These are phyloP conservation scores for Alternaria tenuissima DNA, from an alignment of 2,329 filamentous ascomycete genomes.

Conservation along the genomic window DNA sequence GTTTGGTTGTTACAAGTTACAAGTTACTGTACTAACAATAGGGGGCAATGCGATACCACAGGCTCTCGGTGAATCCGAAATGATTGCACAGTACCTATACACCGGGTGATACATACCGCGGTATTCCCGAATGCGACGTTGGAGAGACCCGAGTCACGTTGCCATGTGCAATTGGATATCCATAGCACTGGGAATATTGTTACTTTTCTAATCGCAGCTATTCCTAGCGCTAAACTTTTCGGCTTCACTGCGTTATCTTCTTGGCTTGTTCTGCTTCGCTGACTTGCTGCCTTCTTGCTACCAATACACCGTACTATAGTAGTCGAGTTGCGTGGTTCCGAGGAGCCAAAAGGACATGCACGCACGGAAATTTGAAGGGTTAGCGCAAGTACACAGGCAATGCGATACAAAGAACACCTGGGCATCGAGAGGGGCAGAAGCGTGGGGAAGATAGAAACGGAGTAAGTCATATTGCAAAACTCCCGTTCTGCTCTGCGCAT, in stretches of 20 bases:
- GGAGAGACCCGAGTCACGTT: conserved; percentile 9
- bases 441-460: not conserved
- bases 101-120: not conserved
- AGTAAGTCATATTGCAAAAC: not conserved
- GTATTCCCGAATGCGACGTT: not conserved
- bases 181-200: not conserved
- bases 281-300: not conserved
- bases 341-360: conserved; percentile 2
- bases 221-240: not conserved
- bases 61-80: conserved; percentile 3
- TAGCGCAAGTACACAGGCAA: not conserved
- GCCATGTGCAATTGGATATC: conserved; percentile 7
- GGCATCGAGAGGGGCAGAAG: not conserved
- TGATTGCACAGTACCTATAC: conserved; percentile 1
- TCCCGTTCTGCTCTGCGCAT: not conserved
- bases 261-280: conserved; percentile 3
- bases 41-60: not conserved
- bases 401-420: not conserved
- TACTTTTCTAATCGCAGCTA: not conserved
- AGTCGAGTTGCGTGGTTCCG: not conserved
- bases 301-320: not conserved
- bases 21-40: conserved; percentile 5
- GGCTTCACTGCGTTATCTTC: not conserved
- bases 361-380: conserved; percentile 8
- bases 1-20: conserved; percentile 1